A percentile compares a stretch with the other conserved stretches of the same genome.
Evolutionary conservation across 257 asterid genomes (phyloP).

Genomic region (Linderniella brevidens): DNA sequence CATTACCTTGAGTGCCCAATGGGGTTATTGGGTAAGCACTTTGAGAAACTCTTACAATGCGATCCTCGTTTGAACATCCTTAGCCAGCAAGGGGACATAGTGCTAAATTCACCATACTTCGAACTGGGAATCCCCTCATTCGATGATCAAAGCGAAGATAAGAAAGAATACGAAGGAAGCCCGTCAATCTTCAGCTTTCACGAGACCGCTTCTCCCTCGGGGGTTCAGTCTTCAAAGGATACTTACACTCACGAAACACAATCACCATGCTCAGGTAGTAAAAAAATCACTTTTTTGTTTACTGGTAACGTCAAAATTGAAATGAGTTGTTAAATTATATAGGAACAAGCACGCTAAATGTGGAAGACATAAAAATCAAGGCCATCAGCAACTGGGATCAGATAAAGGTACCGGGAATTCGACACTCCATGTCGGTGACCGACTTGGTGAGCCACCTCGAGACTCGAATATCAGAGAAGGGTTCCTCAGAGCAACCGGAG

Average conservation of each 20-base stretch:
- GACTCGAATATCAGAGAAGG: conserved; percentile 56
- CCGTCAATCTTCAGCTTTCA: conserved; percentile 47
- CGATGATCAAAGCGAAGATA: conserved; percentile 38
- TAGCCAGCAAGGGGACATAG: conserved; percentile 75
- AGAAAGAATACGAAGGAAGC: conserved; percentile 30
- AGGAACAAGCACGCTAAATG: conserved; percentile 10
- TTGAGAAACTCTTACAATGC: conserved; percentile 82
- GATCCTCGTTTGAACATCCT: conserved; percentile 82
- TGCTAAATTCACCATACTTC: conserved; percentile 55
- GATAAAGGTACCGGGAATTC: conserved; percentile 62
- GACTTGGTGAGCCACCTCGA: conserved; percentile 82
- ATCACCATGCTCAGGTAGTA: conserved; percentile 78
- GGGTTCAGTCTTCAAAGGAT: conserved; percentile 40
- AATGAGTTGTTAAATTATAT: background rate
- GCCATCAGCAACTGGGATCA: conserved; percentile 59
- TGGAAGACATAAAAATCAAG: conserved; percentile 37
- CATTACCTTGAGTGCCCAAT: conserved; percentile 79
- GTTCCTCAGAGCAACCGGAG: conserved; percentile 21
- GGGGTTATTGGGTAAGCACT: conserved; percentile 81
- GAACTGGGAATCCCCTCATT: conserved; percentile 41
- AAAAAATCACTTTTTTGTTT: background rate
- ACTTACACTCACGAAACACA: conserved; percentile 46
- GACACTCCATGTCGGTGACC: conserved; percentile 72
- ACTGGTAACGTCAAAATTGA: too few relatives aligned
- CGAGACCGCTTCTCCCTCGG: conserved; percentile 62